Evolutionary conservation across 2,329 filamentous ascomycete genomes (phyloP), one percentile per base, ranked within the genome.

Genomic region (Fusarium sp.): DNA sequence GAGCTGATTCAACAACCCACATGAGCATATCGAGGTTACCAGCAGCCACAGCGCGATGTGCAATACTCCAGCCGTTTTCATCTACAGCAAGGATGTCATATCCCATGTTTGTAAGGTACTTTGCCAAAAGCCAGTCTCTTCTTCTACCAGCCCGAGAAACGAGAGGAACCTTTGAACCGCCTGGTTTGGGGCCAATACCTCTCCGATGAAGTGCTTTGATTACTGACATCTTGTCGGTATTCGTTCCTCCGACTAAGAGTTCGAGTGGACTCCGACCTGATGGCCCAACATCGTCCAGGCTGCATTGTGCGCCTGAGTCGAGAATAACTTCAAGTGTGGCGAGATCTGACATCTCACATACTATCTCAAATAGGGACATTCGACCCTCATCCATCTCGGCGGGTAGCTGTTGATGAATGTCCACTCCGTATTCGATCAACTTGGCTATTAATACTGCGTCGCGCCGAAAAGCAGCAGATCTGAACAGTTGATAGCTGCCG

Each of bases 151-250:
- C 55, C 4, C 23, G 8, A 18, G 37, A 2, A 6, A 57, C 35
- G 1, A 52, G 20, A 1, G 55, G 28, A 1, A 3, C 5, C 15
- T 20, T 5, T 2, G 9, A 8, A 1, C 4, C 3, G 1, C 1
- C 12, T 4, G 20, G 1, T 5, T 13, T 13, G 3, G 16, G 8
- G 16, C 15, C 12, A 5, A 29, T 4, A 4, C 29, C 29, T 6
- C 28, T 57, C 1, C 42, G 8, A 3, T 24, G 21, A 6, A 57
- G 18, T 10, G 29, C 55, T n/a, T 26, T 23, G 16, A 52, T 13
- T 2, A 43, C n/a, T 3, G 18, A 6, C 5, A 3, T 15, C 9
- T 43, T 52, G 3, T 57, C 23, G 5, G 6, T 13, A 4, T 23
- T 37, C 6, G 10, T 16, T 16, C 55, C 55, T 8, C 12, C 23